phyloP scores from a whole-genome alignment of 2,329 filamentous ascomycete genomes.

The Xenosphaeropsis pyriputrescens region DNA sequence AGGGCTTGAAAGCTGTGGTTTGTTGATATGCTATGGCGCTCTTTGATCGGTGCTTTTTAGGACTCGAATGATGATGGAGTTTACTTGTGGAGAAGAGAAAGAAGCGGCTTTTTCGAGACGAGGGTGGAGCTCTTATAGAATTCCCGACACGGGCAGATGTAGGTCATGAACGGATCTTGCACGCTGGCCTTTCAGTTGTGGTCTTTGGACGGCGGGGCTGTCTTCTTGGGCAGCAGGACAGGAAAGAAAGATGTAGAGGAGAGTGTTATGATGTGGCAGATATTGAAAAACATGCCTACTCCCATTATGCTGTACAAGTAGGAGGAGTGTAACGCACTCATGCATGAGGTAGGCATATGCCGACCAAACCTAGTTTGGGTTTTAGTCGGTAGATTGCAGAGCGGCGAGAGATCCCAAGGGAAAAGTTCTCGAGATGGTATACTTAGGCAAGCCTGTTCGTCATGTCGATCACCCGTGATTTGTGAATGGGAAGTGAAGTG shows the following conservation, averaged over 20 bases:
- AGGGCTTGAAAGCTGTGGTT: too few species aligned
- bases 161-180: too few species aligned
- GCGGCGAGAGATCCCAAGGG: conserved; percentile 11
- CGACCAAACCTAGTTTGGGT: background rate
- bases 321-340: conserved; percentile 8
- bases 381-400: conserved; percentile 20
- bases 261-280: conserved; percentile 15
- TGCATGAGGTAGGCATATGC: conserved; percentile 7
- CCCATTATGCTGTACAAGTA: conserved; percentile 14
- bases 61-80: background rate
- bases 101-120: background rate
- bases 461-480: background rate
- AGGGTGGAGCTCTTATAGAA: background rate
- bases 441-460: background rate
- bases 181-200: too few species aligned
- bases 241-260: conserved; percentile 8
- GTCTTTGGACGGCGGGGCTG: too few species aligned
- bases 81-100: background rate
- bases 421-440: conserved; percentile 11
- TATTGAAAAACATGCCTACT: conserved; percentile 9
- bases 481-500: background rate
- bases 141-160: too few species aligned
- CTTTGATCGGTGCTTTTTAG: background rate
- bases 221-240: conserved; percentile 1
- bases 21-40: too few species aligned